Evolutionary conservation across 108 stramenopile genomes (phyloP).

Genomic region (Cyclotella baltica): DNA sequence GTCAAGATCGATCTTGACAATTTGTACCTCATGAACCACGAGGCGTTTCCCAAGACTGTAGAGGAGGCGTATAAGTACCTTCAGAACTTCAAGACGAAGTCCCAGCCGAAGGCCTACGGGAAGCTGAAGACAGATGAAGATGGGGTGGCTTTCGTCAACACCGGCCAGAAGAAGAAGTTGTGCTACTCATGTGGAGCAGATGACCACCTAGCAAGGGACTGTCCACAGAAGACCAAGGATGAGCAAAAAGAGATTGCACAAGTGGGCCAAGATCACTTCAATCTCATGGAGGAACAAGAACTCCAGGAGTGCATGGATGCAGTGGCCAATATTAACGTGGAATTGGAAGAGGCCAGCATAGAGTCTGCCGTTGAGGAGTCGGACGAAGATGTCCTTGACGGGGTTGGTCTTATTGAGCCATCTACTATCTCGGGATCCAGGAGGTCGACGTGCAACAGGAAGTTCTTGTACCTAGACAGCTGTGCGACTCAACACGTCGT

Average conservation of each 20-base stretch:
- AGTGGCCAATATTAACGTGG: conserved; percentile 4
- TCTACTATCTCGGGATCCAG: neutral
- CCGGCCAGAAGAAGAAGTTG: neutral
- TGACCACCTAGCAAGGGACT: neutral
- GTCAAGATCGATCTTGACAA: conserved; percentile 1
- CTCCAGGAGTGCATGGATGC: neutral
- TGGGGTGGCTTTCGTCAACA: neutral
- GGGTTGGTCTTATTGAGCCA: neutral
- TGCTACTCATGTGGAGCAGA: neutral
- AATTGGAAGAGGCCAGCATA: neutral
- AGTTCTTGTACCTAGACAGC: conserved; percentile 5
- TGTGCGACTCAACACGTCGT: conserved; percentile 6
- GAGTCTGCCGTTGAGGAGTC: neutral
- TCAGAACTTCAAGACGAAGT: neutral
- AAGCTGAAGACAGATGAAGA: neutral
- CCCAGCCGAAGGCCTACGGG: neutral
- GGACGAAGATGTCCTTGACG: neutral
- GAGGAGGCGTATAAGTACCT: neutral
- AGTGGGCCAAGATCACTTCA: neutral
- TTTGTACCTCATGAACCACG: neutral
- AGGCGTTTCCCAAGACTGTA: neutral
- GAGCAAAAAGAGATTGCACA: neutral
- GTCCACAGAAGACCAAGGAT: neutral
- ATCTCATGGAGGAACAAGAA: neutral
- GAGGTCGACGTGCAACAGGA: neutral